These are phyloP conservation scores for Scalesia atractyloides DNA, from an alignment of 129 eudicot species.

Conservation along the genomic window DNA sequence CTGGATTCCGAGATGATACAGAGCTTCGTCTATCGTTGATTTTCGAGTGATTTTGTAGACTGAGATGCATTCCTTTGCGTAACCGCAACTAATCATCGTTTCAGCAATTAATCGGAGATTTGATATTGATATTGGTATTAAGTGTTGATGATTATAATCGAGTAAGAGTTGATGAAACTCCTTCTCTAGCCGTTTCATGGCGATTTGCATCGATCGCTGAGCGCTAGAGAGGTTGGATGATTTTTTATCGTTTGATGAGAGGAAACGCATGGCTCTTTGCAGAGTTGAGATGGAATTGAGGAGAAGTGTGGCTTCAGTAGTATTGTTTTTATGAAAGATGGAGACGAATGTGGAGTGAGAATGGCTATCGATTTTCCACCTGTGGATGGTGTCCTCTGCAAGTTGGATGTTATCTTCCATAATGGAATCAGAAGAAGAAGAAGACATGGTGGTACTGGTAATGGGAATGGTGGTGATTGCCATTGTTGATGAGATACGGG, in stretches of 20 bases:
- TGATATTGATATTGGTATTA: not conserved
- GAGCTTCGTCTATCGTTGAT: constrained; percentile 58
- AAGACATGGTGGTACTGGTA: constrained; percentile 11
- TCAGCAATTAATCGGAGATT: constrained; percentile 66
- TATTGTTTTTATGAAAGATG: constrained; percentile 44
- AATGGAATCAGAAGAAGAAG: constrained; percentile 14
- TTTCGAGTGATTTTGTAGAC: constrained; percentile 54
- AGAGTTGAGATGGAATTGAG: constrained; percentile 39
- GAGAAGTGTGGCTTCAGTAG: constrained; percentile 39
- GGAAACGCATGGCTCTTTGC: constrained; percentile 50
- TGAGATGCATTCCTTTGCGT: constrained; percentile 53
- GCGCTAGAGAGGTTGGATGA: constrained; percentile 46
- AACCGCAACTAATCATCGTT: constrained; percentile 71
- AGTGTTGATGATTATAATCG: constrained; percentile 32
- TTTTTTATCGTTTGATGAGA: constrained; percentile 26
- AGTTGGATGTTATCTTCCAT: constrained; percentile 27
- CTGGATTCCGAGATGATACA: constrained; percentile 52
- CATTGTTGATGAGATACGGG: not conserved
- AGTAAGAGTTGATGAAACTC: constrained; percentile 59
- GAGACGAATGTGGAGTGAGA: constrained; percentile 47
- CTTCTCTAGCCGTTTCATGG: constrained; percentile 62
- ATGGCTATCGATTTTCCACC: constrained; percentile 51
- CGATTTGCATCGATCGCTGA: constrained; percentile 51
- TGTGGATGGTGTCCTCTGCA: constrained; percentile 44
- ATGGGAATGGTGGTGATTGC: not conserved